phyloP scores from a whole-genome alignment of 805 yeast genomes.

The Teunomyces tritomae region DNA sequence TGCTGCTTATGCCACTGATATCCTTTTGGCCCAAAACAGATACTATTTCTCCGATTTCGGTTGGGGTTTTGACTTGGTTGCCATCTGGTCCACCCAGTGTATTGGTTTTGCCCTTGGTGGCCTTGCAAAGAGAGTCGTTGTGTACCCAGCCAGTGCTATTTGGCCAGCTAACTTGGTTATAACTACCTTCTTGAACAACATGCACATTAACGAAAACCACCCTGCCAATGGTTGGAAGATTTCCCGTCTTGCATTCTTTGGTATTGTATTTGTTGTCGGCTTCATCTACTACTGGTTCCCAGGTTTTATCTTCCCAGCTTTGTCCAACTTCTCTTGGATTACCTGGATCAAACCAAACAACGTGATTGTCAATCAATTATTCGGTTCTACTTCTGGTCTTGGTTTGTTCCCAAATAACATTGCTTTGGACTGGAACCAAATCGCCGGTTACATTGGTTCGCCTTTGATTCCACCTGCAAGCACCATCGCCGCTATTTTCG shows the following conservation, averaged over 20 bases:
- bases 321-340: conserved; percentile 61
- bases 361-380: conserved; percentile 59
- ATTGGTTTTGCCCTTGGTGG: conserved; percentile 73
- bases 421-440: conserved; percentile 68
- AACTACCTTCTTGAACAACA: conserved; percentile 52
- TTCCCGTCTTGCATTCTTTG: conserved; percentile 27
- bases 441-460: conserved; percentile 54
- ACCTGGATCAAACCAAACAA: conserved; percentile 66
- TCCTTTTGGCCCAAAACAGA: conserved; percentile 49
- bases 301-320: conserved; percentile 54
- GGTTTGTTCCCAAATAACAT: conserved; percentile 55
- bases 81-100: conserved; percentile 55
- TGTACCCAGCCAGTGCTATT: conserved; percentile 61
- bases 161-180: conserved; percentile 72
- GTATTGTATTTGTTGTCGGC: conserved; percentile 10
- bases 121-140: conserved; percentile 53
- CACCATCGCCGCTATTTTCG: conserved; percentile 45
- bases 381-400: conserved; percentile 60
- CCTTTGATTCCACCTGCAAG: conserved; percentile 65
- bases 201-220: conserved; percentile 50
- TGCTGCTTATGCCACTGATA: conserved; percentile 58
- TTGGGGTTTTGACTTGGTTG: conserved; percentile 54
- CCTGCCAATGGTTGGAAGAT: conserved; percentile 61
- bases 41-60: conserved; percentile 47
- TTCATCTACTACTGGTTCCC: conserved; percentile 47